Evolutionary conservation across 768 basidiomycete species (phyloP).

Genomic region (Calvatia gigantea): DNA sequence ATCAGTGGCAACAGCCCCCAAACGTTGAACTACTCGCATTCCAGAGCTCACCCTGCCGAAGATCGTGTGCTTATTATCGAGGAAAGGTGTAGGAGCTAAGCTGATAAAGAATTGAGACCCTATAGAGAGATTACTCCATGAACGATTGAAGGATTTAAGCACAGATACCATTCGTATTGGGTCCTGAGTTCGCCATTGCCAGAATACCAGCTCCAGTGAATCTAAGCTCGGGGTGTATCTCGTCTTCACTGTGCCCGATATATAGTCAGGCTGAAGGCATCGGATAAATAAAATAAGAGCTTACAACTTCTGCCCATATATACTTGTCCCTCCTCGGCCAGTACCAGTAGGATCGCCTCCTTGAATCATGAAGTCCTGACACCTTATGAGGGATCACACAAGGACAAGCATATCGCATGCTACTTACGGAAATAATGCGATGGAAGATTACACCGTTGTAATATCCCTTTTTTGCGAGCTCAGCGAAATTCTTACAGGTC

Average conservation of each 20-base stretch:
- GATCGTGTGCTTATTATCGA: constrained; percentile 85
- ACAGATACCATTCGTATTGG: constrained; percentile 76
- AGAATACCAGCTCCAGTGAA: constrained; percentile 97
- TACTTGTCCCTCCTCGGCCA: constrained; percentile 86
- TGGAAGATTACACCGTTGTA: constrained; percentile 91
- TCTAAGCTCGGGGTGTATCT: constrained; percentile 84
- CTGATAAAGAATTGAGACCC: constrained; percentile 97
- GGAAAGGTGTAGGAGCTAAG: constrained; percentile 75
- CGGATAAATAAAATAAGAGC: constrained; percentile 17
- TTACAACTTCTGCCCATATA: constrained; percentile 86
- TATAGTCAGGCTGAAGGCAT: not conserved
- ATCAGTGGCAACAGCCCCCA: constrained; percentile 90
- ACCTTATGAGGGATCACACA: not conserved
- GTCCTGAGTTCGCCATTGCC: constrained; percentile 96
- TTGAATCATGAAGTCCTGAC: constrained; percentile 95
- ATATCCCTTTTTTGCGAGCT: constrained; percentile 87
- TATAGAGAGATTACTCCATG: constrained; percentile 24
- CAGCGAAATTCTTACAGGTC: constrained; percentile 95
- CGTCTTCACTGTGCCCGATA: constrained; percentile 65
- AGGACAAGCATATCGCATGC: not conserved
- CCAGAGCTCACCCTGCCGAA: constrained; percentile 89
- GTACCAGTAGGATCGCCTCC: constrained; percentile 95
- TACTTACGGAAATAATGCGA: constrained; percentile 78
- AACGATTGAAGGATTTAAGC: constrained; percentile 28
- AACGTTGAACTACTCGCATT: constrained; percentile 87